Percentiles rank a stretch among this genome's conserved stretches.
These are phyloP conservation scores for Colletotrichum theobromicola DNA, from an alignment of 2,329 filamentous ascomycete species.

Conservation along the genomic window DNA sequence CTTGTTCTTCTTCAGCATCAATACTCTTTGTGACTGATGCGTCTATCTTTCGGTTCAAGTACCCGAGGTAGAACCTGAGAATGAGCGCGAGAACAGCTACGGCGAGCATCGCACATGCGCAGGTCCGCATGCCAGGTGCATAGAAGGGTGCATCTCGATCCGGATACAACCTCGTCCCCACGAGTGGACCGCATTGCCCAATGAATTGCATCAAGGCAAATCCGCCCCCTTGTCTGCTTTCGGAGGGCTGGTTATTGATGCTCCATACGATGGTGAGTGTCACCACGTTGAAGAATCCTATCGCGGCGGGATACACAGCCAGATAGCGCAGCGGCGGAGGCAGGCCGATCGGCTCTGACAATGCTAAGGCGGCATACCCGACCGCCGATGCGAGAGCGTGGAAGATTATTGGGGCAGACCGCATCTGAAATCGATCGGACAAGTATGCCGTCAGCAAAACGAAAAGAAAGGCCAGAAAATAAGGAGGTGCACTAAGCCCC, in stretches of 20 bases:
- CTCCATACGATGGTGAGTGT: slow-evolving; percentile 88
- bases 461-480: slow-evolving; percentile 74
- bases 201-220: slow-evolving; percentile 83
- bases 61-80: slow-evolving; percentile 58
- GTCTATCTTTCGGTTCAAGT: slow-evolving; percentile 55
- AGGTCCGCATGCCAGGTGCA: slow-evolving; percentile 65
- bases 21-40: slow-evolving; percentile 29
- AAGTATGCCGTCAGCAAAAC: slow-evolving; percentile 75
- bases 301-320: slow-evolving; percentile 77
- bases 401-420: slow-evolving; percentile 70
- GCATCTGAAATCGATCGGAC: slow-evolving; percentile 70
- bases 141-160: slow-evolving; percentile 65
- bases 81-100: slow-evolving; percentile 61
- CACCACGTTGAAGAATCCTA: slow-evolving; percentile 84
- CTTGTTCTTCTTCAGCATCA: slow-evolving; percentile 41
- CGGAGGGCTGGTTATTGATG: slow-evolving; percentile 80
- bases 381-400: slow-evolving; percentile 70
- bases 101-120: slow-evolving; percentile 65
- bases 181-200: slow-evolving; percentile 78
- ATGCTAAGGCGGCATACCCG: slow-evolving; percentile 66
- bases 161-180: slow-evolving; percentile 72
- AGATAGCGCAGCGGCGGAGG: slow-evolving; percentile 66
- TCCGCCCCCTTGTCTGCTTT: slow-evolving; percentile 73
- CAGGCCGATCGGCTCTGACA: slow-evolving; percentile 55
- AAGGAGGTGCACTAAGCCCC: slow-evolving; percentile 81